Evolutionary conservation across 2,329 filamentous ascomycete genomes (phyloP), one percentile per base, ranked within the genome.

Genomic region (Alternaria ethzedia): DNA sequence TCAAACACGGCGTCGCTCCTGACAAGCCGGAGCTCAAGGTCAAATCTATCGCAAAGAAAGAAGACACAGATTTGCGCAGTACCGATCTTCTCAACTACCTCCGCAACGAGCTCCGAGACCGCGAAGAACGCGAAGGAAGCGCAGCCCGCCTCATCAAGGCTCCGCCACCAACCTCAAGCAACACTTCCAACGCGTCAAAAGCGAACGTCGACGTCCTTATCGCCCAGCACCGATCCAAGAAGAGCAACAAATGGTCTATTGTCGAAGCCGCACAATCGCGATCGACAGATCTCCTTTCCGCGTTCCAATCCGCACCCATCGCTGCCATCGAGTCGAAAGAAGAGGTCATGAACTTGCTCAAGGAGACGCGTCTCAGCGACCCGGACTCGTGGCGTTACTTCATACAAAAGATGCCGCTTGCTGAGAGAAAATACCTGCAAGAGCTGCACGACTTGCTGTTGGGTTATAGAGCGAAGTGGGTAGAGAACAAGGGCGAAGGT

Each of bases 311-410:
- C 28, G 92, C 92, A 0, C 93, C 94, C 0, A 92, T 97, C 62
- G 88, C 92, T 10, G 95, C 94, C 1, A 90, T 98, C 56, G 95
- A 98, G 80, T 93, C 92, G 2, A 90, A 92, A 56, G 94, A 97
- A 73, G 88, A 91, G 52, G 87, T 96, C 21, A 87, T 98, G 72
- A 90, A 94, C 41, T 82, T 90, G 30, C 90, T 98, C 57, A 85
- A 89, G 30, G 86, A 89, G 20, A 96, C 94, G 3, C 84, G 87
- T 55, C 83, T 98, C 25, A 90, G 90, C 3, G 94, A 97, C 63
- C 83, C 89, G 0, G 95, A 97, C 64, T 91, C 88, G 69, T 97
- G 95, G 95, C 88, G 91, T 21, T 87, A 86, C 61, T 88, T 93
- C 6, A 92, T 96, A 67, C 93, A 97, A 73, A 87, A 86, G 47